Conservation (phyloP, 768 basidiomycete species). For the Kwoniella sp. region DNA sequence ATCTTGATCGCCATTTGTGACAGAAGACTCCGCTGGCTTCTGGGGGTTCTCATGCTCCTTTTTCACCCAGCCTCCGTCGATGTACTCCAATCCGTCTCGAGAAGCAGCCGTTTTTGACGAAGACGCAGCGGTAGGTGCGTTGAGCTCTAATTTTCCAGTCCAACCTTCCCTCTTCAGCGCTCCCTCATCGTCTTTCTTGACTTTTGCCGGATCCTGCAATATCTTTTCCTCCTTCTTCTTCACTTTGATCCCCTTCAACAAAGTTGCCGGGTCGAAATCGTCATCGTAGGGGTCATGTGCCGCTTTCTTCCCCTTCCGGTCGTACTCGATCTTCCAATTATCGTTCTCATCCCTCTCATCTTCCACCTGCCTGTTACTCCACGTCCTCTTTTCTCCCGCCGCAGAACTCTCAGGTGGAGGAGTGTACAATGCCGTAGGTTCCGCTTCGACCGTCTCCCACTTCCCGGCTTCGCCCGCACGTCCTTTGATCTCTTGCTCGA, state of each 20-base stretch:
- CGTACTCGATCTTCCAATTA: constrained; percentile 60
- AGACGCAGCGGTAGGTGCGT: background rate
- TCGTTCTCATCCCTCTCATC: constrained; percentile 41
- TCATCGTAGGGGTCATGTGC: constrained; percentile 66
- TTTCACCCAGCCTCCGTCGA: constrained; percentile 21
- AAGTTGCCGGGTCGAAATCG: constrained; percentile 76
- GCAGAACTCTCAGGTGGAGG: background rate
- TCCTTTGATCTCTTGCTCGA: constrained; percentile 57
- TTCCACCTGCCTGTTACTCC: constrained; percentile 13
- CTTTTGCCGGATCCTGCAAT: constrained; percentile 30
- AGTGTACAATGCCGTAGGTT: background rate
- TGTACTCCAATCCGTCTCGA: constrained; percentile 21
- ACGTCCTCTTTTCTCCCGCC: constrained; percentile 23
- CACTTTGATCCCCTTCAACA: constrained; percentile 64
- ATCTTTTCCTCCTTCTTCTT: constrained; percentile 58
- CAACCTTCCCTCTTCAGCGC: constrained; percentile 20
- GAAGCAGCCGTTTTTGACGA: background rate
- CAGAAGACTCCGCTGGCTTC: background rate
- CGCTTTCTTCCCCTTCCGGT: constrained; percentile 73
- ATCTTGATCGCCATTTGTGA: constrained; percentile 4
- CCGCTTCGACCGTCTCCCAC: constrained; percentile 16
- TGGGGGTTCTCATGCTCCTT: constrained; percentile 17
- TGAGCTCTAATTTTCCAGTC: constrained; percentile 21
- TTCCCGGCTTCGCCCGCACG: constrained; percentile 19
- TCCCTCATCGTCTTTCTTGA: constrained; percentile 24